Base-by-base conservation (phyloP, 371 early-diverging fungal genomes). In the Entomophthora muscae region DNA sequence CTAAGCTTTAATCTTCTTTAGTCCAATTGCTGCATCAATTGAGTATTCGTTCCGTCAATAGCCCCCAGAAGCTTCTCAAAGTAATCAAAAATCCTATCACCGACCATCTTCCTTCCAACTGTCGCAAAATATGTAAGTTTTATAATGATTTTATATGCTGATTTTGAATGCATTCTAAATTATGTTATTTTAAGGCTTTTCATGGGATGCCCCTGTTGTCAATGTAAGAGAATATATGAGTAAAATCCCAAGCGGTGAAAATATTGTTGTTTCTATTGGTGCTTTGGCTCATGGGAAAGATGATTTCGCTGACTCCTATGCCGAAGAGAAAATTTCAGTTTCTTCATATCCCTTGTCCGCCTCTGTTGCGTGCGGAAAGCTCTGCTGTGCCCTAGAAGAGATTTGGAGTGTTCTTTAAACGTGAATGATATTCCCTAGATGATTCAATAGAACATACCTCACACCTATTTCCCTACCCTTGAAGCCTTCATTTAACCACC, bases 1-100 rank as follows among this genome's bases (percentile, higher is more conserved):
- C n/a, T n/a, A n/a, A n/a, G n/a, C n/a, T n/a, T n/a, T n/a, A n/a
- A n/a, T n/a, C n/a, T n/a, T 21, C 27, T 57, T 58, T 71, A 90
- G 95, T 97, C 27, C 95, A 99, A 83, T 80, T 99, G 64, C 81
- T 98, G 57, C 97, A 97, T 74, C 98, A 97, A 73, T 72, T 96
- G 68, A 86, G 88, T 63, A 96, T 99, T 69, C 90, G 90, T 55
- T 82, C 93, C 26, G 89, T 88, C 51, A 85, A 86, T 64, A 91
- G 95, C 32, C 82, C 83, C 21, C 93, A 96, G 64, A 91, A 90
- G 68, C 79, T 99, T 65, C 76, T 98, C 59, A 88, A 92, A 72
- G 90, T 99, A 12, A 89, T 96, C 70, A 95, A 96, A 71, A 98
- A 95, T 73, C 95, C 95, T 1, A 80, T 98, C 42, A 86, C 89